Conservation (phyloP, 768 basidiomycete species). For the Pisolithus tinctorius region DNA sequence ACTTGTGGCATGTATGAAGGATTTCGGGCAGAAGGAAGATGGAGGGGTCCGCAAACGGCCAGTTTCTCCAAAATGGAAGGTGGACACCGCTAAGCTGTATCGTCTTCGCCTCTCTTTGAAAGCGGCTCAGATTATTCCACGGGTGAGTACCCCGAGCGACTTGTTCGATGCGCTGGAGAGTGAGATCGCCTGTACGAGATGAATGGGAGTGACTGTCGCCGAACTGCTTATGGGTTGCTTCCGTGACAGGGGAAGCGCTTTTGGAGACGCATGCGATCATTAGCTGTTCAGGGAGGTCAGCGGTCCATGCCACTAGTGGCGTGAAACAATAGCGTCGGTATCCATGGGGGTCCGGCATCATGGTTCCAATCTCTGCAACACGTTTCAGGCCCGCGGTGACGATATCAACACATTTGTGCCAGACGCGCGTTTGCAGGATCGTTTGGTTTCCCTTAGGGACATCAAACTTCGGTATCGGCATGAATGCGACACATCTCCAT, state of each 20-base stretch:
- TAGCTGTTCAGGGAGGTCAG: too few species aligned
- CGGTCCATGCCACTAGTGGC: too few species aligned
- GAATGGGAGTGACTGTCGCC: neutral
- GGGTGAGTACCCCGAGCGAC: neutral
- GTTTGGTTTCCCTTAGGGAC: conserved; percentile 12
- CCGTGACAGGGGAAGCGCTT: too few species aligned
- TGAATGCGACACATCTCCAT: too few species aligned
- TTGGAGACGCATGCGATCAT: too few species aligned
- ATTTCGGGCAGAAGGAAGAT: neutral
- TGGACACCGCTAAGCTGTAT: too few species aligned
- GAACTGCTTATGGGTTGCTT: too few species aligned
- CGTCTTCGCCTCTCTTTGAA: too few species aligned
- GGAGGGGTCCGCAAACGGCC: neutral
- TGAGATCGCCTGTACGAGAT: neutral
- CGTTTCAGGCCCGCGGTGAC: conserved; percentile 22
- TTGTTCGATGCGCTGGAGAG: neutral
- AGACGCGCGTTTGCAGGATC: conserved; percentile 19
- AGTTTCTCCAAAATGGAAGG: neutral
- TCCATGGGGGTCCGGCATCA: too few species aligned
- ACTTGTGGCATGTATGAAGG: neutral
- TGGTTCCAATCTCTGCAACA: neutral
- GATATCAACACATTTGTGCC: conserved; percentile 27
- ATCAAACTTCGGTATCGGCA: conserved; percentile 16
- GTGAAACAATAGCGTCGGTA: too few species aligned
- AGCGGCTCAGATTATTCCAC: neutral